phyloP scores from a whole-genome alignment of 192 early-diverging fungal species.

The Entomortierella lignicola region DNA sequence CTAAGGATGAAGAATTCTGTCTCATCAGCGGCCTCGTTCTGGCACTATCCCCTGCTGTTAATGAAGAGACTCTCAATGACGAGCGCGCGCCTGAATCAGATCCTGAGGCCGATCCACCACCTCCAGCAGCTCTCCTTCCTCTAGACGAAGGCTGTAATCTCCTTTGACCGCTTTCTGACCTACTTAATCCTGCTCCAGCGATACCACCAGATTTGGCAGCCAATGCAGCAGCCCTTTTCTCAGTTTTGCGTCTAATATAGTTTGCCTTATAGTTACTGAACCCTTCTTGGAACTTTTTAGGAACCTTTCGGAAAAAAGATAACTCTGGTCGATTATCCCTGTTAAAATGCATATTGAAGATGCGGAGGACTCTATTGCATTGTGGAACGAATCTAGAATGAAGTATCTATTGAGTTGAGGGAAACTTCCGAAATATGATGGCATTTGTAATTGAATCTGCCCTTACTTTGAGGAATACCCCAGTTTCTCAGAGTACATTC shows the following conservation, averaged over 20 bases:
- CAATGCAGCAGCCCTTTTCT: slow-evolving; percentile 42
- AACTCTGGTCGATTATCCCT: slow-evolving; percentile 58
- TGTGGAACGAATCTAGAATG: slow-evolving; percentile 65
- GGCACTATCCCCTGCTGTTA: slow-evolving; percentile 3
- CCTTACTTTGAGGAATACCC: slow-evolving; percentile 66
- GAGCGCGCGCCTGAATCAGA: slow-evolving; percentile 36
- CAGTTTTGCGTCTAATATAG: slow-evolving; percentile 61
- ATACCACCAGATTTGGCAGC: slow-evolving; percentile 7
- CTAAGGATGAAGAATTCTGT: not conserved
- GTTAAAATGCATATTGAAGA: slow-evolving; percentile 69
- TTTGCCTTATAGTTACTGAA: slow-evolving; percentile 60
- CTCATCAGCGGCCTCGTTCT: slow-evolving; percentile 4
- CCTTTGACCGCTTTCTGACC: slow-evolving; percentile 1
- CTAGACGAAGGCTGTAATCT: slow-evolving; percentile 39
- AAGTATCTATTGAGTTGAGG: not conserved
- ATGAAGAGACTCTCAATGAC: slow-evolving; percentile 8
- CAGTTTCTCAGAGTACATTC: slow-evolving; percentile 69
- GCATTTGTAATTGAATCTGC: not conserved
- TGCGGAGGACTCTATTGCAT: slow-evolving; percentile 65
- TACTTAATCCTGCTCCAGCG: not conserved
- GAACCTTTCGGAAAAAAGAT: slow-evolving; percentile 63
- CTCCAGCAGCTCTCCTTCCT: slow-evolving; percentile 24
- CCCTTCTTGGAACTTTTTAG: slow-evolving; percentile 66
- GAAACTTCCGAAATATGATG: not conserved
- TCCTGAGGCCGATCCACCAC: slow-evolving; percentile 39